Evolutionary conservation across 78 protist genomes (phyloP).

Genomic region (Isochrysis galbana): DNA sequence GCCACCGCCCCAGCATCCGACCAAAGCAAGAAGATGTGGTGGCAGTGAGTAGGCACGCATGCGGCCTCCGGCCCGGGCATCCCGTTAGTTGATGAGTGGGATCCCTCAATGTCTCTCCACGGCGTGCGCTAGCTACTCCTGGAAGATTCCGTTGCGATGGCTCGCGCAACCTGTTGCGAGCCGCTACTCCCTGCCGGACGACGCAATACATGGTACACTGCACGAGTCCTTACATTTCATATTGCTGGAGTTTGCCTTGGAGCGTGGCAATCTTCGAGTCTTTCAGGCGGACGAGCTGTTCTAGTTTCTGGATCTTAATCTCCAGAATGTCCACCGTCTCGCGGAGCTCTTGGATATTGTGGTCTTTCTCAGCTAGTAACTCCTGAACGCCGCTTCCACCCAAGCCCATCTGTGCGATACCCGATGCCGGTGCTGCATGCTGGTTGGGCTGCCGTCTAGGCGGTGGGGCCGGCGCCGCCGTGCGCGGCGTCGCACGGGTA

Average conservation of each 20-base stretch:
- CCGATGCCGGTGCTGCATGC: neutral
- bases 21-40: too few species aligned
- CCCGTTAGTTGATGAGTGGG: too few species aligned
- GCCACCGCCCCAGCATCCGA: too few species aligned
- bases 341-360: slow-evolving; percentile 20
- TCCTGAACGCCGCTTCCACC: neutral
- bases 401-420: neutral
- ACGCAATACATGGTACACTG: too few species aligned
- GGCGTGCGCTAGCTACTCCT: too few species aligned
- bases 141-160: too few species aligned
- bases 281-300: slow-evolving; percentile 43
- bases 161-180: too few species aligned
- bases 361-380: slow-evolving; percentile 38
- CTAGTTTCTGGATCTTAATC: slow-evolving; percentile 45
- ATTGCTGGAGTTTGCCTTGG: neutral
- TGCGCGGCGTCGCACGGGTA: neutral
- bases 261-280: slow-evolving; percentile 38
- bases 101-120: too few species aligned
- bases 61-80: too few species aligned
- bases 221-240: too few species aligned
- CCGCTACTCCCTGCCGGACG: too few species aligned
- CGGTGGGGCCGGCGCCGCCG: neutral
- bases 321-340: slow-evolving; percentile 52
- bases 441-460: neutral
- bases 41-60: too few species aligned